Evolutionary conservation across 1,139 yeast genomes (phyloP).

Genomic region (Arxiozyma telluris): DNA sequence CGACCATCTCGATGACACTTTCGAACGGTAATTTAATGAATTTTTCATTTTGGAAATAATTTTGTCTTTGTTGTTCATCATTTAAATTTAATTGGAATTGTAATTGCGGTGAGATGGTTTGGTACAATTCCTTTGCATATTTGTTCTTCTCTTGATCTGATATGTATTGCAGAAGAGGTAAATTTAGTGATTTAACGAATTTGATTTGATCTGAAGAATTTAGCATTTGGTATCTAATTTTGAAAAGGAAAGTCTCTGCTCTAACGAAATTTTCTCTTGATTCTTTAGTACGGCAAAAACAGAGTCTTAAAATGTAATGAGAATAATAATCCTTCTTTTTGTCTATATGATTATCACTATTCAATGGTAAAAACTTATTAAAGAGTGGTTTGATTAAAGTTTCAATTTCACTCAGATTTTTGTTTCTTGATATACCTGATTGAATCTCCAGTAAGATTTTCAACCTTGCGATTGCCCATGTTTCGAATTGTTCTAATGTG

Average conservation of each 20-base stretch:
- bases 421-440: slow-evolving; percentile 58
- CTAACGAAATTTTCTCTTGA: slow-evolving; percentile 68
- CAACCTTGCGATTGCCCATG: slow-evolving; percentile 90
- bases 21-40: slow-evolving; percentile 84
- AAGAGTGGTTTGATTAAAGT: slow-evolving; percentile 55
- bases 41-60: slow-evolving; percentile 43
- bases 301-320: slow-evolving; percentile 77
- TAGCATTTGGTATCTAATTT: slow-evolving; percentile 56
- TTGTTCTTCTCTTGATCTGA: slow-evolving; percentile 49
- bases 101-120: slow-evolving; percentile 35
- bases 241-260: slow-evolving; percentile 68
- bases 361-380: slow-evolving; percentile 56
- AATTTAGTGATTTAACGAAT: slow-evolving; percentile 53
- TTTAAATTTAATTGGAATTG: slow-evolving; percentile 29
- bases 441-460: slow-evolving; percentile 79
- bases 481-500: slow-evolving; percentile 84
- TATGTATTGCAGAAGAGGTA: slow-evolving; percentile 62
- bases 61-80: slow-evolving; percentile 30
- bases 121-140: slow-evolving; percentile 44
- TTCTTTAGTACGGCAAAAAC: slow-evolving; percentile 86
- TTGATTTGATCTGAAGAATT: slow-evolving; percentile 62
- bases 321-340: slow-evolving; percentile 86
- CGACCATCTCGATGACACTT: slow-evolving; percentile 66
- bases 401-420: slow-evolving; percentile 57
- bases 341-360: slow-evolving; percentile 40